A percentile compares a stretch with the other conserved stretches of the same genome.
Evolutionary conservation across 352 stramenopile species (phyloP).

Genomic region (Phytophthora syringae): DNA sequence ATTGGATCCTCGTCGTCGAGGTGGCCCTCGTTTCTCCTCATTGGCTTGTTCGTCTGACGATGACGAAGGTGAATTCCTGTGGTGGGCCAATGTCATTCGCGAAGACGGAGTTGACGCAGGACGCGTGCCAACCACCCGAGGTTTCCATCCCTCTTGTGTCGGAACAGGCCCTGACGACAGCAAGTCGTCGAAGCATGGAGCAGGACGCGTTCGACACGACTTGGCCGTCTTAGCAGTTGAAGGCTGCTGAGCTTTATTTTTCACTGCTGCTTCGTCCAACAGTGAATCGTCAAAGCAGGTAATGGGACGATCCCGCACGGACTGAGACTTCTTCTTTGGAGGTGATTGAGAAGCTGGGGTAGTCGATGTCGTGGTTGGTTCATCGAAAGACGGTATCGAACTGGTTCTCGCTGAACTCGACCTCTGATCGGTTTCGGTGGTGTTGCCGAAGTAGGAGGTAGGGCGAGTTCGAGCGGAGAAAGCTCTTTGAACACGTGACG

Average conservation of each 20-base stretch:
- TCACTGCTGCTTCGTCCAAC: slow-evolving; percentile 20
- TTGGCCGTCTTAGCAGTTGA: slow-evolving; percentile 10
- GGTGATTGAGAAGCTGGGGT: neutral
- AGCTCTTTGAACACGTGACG: slow-evolving; percentile 4
- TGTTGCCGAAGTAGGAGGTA: slow-evolving; percentile 5
- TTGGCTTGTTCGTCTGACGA: slow-evolving; percentile 19
- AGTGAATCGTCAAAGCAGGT: slow-evolving; percentile 29
- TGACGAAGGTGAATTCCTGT: slow-evolving; percentile 4
- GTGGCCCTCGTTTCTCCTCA: neutral
- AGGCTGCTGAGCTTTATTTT: slow-evolving; percentile 1
- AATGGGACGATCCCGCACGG: slow-evolving; percentile 16
- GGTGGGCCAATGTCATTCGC: neutral
- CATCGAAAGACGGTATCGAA: slow-evolving; percentile 16
- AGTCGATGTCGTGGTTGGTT: slow-evolving; percentile 1
- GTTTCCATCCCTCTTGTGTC: slow-evolving; percentile 26
- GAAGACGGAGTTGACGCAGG: slow-evolving; percentile 18
- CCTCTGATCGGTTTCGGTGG: slow-evolving; percentile 5
- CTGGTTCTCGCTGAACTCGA: slow-evolving; percentile 12
- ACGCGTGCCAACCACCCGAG: slow-evolving; percentile 13
- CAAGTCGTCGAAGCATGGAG: slow-evolving; percentile 27
- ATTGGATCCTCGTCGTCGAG: slow-evolving; percentile 12
- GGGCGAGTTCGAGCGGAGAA: slow-evolving; percentile 28
- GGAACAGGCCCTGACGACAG: slow-evolving; percentile 11
- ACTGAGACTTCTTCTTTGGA: slow-evolving; percentile 22
- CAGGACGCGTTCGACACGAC: slow-evolving; percentile 20